Evolutionary conservation across 2,329 filamentous ascomycete genomes (phyloP), one percentile per base, ranked within the genome.

Genomic region (Aspergillus sp.): DNA sequence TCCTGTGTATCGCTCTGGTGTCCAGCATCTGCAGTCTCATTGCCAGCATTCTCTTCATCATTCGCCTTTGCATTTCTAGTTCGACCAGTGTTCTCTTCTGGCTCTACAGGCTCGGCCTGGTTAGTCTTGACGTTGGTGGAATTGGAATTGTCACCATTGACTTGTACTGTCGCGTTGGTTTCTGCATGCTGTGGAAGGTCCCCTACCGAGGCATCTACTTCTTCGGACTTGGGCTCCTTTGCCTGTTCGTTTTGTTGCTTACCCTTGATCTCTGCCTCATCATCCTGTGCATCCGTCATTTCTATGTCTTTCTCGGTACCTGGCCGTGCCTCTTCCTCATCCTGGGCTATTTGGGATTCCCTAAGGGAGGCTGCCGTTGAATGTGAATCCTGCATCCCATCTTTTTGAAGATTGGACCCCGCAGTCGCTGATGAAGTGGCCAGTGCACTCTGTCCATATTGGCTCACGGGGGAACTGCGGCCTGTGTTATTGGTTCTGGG

Each of bases 151-250:
- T 37, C 43, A 9, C 47, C 50, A 37, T 56, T 53, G 7, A 39
- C 39, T 33, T 50, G 48, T 40, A 45, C 28, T 37, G 43, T 46
- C 26, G 43, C 37, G 32, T 43, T 47, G 31, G 45, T 51, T 42
- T 65, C 53, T 6, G 50, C 51, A 46, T 67, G 63, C 29, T 52
- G 54, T 30, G 61, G 62, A 10, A 67, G 57, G 31, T 65, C 63
- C 30, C 48, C 54, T 27, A 67, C 61, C 28, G 51, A 52, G 11
- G 58, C 57, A 52, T 65, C 60, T 9, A 57, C 53, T 43, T 67
- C 64, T 48, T 68, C 65, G n/a, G 58, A 61, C 44, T 68, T 68
- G 2, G 59, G 53, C 28, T 50, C 48, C 39, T 51, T 57, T 12
- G 52, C 39, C 8, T 50, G 45, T 35, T 52, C 50, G 7, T 42